phyloP scores from a whole-genome alignment of 352 stramenopile species.

The Globisporangium nunn region DNA sequence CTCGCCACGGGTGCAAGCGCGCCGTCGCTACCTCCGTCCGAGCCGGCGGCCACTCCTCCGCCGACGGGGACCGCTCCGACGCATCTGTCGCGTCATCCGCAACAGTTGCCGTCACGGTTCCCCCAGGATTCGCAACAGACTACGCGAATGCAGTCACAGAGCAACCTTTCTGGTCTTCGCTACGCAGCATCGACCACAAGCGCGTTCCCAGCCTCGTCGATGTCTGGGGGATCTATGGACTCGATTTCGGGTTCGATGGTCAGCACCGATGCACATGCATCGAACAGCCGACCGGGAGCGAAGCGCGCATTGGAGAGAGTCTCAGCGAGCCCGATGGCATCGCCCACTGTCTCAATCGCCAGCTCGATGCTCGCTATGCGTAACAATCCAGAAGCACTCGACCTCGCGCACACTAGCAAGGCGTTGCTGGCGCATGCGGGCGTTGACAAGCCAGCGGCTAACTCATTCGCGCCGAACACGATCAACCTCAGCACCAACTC shows the following conservation, averaged over 20 bases:
- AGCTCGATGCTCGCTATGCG: constrained; percentile 74
- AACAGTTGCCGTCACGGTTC: constrained; percentile 14
- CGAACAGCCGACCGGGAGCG: constrained; percentile 21
- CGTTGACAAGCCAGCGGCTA: constrained; percentile 2
- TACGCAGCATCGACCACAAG: constrained; percentile 5
- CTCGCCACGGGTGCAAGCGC: constrained; percentile 1
- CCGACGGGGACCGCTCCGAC: constrained; percentile 1
- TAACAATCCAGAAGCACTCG: constrained; percentile 12
- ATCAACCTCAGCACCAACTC: constrained; percentile 26
- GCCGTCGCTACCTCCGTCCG: not conserved
- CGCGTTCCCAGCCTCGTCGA: constrained; percentile 11
- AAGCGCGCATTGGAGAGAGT: constrained; percentile 38
- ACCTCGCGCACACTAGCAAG: constrained; percentile 15
- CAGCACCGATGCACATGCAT: constrained; percentile 1
- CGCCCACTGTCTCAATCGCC: constrained; percentile 40
- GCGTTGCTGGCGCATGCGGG: constrained; percentile 17
- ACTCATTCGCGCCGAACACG: constrained; percentile 5
- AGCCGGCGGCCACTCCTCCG: not conserved
- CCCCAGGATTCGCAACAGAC: constrained; percentile 7
- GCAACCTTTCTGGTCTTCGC: constrained; percentile 4
- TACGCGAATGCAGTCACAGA: not conserved
- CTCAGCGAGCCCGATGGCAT: constrained; percentile 19
- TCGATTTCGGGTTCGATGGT: constrained; percentile 4
- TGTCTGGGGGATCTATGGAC: constrained; percentile 3
- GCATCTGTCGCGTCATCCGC: constrained; percentile 8